Evolutionary conservation across 352 stramenopile genomes (phyloP).

Genomic region (Lagenidium sp.): DNA sequence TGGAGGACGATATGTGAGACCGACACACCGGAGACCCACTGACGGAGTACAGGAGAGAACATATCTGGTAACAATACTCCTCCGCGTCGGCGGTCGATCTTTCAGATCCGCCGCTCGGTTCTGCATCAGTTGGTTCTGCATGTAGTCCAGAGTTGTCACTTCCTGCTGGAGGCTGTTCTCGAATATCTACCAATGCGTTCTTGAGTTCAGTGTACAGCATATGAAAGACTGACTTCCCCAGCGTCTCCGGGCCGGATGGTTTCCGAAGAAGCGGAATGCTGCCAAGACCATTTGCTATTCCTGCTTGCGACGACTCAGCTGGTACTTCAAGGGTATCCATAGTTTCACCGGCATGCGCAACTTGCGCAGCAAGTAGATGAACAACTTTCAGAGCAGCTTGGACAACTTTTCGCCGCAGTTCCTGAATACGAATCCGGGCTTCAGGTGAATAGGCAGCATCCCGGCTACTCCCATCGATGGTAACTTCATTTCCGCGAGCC

Average conservation of each 20-base stretch:
- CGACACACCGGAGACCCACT: conserved; percentile 75
- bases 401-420: conserved; percentile 72
- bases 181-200: conserved; percentile 75
- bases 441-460: conserved; percentile 16
- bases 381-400: conserved; percentile 84
- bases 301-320: conserved; percentile 34
- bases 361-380: conserved; percentile 81
- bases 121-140: conserved; percentile 21
- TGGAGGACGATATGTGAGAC: conserved; percentile 75
- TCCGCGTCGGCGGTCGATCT: conserved; percentile 39
- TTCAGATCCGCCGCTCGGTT: conserved; percentile 4
- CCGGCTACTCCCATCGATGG: background rate
- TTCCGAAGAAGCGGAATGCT: conserved; percentile 76
- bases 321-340: conserved; percentile 43
- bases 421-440: conserved; percentile 25
- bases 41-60: conserved; percentile 79
- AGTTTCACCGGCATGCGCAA: conserved; percentile 67
- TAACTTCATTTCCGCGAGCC: conserved; percentile 24
- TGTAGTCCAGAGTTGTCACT: background rate
- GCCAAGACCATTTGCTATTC: conserved; percentile 34
- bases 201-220: conserved; percentile 88
- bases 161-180: conserved; percentile 18
- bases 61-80: conserved; percentile 89
- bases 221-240: conserved; percentile 87
- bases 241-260: conserved; percentile 76